phyloP scores from a whole-genome alignment of 2,329 filamentous ascomycete genomes.

The Penicillium sp. region DNA sequence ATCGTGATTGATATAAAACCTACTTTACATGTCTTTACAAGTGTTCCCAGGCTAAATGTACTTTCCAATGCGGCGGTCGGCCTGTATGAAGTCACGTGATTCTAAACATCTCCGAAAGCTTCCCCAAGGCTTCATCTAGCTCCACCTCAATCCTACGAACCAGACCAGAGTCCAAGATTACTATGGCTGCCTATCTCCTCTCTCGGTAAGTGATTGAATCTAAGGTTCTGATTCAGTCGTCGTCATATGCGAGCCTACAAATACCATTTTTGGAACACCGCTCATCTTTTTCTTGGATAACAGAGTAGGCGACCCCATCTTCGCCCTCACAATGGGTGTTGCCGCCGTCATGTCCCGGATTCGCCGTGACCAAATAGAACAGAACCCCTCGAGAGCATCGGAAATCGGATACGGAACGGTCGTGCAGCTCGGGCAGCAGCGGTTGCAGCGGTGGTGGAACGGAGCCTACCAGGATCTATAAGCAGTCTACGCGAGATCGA shows the following conservation, averaged over 20 bases:
- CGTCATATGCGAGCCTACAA: not conserved
- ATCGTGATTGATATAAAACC: not conserved
- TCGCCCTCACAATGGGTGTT: constrained; percentile 52
- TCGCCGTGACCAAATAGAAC: constrained; percentile 54
- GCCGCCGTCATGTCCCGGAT: constrained; percentile 56
- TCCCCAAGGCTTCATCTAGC: not conserved
- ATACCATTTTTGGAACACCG: not conserved
- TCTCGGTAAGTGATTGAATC: constrained; percentile 2
- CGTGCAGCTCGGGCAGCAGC: constrained; percentile 28
- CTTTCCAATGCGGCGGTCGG: no score
- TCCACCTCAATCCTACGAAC: not conserved
- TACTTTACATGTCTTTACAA: not conserved
- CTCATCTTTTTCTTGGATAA: constrained; percentile 3
- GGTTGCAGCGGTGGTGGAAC: constrained; percentile 42
- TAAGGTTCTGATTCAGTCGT: not conserved
- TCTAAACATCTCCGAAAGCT: not conserved
- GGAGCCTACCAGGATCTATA: constrained; percentile 38
- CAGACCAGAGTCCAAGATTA: not conserved
- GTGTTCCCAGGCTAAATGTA: not conserved
- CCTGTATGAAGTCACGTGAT: not conserved
- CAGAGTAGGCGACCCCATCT: constrained; percentile 55
- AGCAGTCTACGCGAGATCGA: not conserved
- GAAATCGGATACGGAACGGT: constrained; percentile 34
- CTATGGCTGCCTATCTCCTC: constrained; percentile 13
- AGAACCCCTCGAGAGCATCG: constrained; percentile 38